Percentiles rank a stretch among this genome's conserved stretches.
Conservation (phyloP, 225 moss, liverwort and hornwort species). For the Ulota crispa region DNA sequence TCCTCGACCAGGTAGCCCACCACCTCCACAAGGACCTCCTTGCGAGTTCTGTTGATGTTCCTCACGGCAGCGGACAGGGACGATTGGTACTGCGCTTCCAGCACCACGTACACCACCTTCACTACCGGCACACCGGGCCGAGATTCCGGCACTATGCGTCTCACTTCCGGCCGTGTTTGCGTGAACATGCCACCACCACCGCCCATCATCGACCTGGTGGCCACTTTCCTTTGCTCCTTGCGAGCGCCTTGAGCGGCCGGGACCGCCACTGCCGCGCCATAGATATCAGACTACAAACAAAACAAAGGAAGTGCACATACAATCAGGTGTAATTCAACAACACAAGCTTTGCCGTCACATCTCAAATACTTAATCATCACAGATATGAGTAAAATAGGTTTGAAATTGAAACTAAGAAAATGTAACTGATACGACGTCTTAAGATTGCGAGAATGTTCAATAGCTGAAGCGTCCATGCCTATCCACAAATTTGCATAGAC, state of each 20-base stretch:
- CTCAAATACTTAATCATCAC: too few relatives aligned
- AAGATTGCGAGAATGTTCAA: background rate
- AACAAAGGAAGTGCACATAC: background rate
- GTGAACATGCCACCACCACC: conserved; percentile 92
- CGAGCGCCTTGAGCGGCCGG: conserved; percentile 10
- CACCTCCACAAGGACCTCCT: conserved; percentile 83
- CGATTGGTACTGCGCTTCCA: conserved; percentile 95
- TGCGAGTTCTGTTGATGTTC: conserved; percentile 73
- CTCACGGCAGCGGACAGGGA: conserved; percentile 92
- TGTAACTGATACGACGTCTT: background rate
- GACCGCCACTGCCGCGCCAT: conserved; percentile 35
- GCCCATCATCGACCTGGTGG: conserved; percentile 49
- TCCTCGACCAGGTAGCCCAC: conserved; percentile 96
- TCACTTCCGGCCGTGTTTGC: conserved; percentile 80
- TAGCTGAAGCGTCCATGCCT: background rate
- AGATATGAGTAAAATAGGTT: too few relatives aligned
- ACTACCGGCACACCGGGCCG: conserved; percentile 82
- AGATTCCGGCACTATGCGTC: conserved; percentile 95
- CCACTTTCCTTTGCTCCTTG: background rate
- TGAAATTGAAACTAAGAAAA: too few relatives aligned
- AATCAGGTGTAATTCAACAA: background rate
- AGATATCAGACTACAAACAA: conserved; percentile 28
- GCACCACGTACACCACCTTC: conserved; percentile 94
- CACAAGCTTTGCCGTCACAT: too few relatives aligned
- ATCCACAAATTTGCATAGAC: too few relatives aligned